phyloP scores from a whole-genome alignment of 352 stramenopile genomes.

The Globisporangium heterothallicum region DNA sequence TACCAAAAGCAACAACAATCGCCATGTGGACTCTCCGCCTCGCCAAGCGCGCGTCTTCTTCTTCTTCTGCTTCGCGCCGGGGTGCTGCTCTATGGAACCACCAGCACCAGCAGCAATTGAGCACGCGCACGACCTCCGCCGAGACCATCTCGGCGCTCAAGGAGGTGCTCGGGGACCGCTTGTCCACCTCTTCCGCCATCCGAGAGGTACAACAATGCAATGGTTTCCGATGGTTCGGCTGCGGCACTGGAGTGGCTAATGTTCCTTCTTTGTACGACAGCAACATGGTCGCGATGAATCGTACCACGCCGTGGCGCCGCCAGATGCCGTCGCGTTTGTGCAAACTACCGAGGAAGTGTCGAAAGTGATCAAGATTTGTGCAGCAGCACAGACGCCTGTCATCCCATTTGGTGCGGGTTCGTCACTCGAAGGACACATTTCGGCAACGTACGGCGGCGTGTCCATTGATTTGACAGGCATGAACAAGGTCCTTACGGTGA shows the following conservation, averaged over 20 bases:
- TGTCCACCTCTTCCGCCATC: slow-evolving; percentile 58
- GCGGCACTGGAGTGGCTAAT: not conserved
- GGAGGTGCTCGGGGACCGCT: slow-evolving; percentile 58
- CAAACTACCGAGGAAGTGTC: slow-evolving; percentile 85
- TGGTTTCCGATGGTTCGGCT: not conserved
- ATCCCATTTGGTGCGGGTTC: slow-evolving; percentile 92
- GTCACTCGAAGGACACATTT: slow-evolving; percentile 96
- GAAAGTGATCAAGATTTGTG: slow-evolving; percentile 89
- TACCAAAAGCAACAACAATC: slow-evolving; percentile 4
- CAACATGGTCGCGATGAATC: slow-evolving; percentile 91
- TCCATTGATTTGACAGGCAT: slow-evolving; percentile 88
- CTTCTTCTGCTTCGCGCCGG: not conserved
- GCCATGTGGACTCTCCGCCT: slow-evolving; percentile 6
- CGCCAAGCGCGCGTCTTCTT: slow-evolving; percentile 6
- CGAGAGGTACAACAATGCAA: slow-evolving; percentile 32
- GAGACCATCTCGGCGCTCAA: slow-evolving; percentile 50
- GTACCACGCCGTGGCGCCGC: slow-evolving; percentile 80
- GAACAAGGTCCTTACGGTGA: slow-evolving; percentile 62
- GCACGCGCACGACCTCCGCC: slow-evolving; percentile 26
- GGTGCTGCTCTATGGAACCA: not conserved
- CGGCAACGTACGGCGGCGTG: slow-evolving; percentile 82
- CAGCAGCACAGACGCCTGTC: slow-evolving; percentile 77
- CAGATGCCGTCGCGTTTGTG: slow-evolving; percentile 86
- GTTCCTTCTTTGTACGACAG: slow-evolving; percentile 8
- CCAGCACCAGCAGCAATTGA: slow-evolving; percentile 17